Evolutionary conservation across 2,329 filamentous ascomycete species (phyloP), one percentile per base, ranked within the genome.

Genomic region (Cladosporium sp.): DNA sequence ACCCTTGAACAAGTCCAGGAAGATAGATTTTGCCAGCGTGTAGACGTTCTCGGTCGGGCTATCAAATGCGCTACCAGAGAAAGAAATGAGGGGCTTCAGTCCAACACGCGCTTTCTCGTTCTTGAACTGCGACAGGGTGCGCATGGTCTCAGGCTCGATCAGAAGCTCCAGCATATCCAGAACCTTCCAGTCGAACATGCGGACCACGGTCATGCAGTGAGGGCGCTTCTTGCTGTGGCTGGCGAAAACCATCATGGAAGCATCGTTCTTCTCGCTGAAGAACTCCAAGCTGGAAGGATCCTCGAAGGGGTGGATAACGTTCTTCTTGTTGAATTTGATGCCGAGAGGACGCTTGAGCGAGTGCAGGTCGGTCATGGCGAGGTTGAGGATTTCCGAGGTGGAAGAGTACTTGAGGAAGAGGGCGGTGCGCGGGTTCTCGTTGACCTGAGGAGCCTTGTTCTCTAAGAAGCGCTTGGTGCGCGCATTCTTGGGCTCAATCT

Each of bases 261-360:
- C 87, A 74, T 99, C 94, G 77, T 99, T 99, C 80, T 97, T 99
- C 72, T 92, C 87, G 63, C 88, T 88, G 80, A 99, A 92, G 80
- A 99, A 99, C 76, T 97, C 91, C 65, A 97, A 84, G 55, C 89
- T 93, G 28, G 88, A 81, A 64, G 89, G 79, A 73, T 95, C 92
- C 75, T 97, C 93, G 75, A 99, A 99, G 2, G 94, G 94, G 75
- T 94, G 92, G 68, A 96, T 88, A 66, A 86, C 82, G 76, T 99
- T 99, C 81, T 97, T 97, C 84, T 97, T 99, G 76, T 86, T 90
- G 79, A 99, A 96, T 66, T 92, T 92, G 75, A 95, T 88, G 64
- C 88, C 87, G 62, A 93, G 82, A 2, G 92, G 92, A 70, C 89
- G 87, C 68, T 93, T 92, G 70, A 99, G 81, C 51, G 90, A 84